Conservation (phyloP, 2,329 filamentous ascomycete genomes). For the Fusarium agapanthi region DNA sequence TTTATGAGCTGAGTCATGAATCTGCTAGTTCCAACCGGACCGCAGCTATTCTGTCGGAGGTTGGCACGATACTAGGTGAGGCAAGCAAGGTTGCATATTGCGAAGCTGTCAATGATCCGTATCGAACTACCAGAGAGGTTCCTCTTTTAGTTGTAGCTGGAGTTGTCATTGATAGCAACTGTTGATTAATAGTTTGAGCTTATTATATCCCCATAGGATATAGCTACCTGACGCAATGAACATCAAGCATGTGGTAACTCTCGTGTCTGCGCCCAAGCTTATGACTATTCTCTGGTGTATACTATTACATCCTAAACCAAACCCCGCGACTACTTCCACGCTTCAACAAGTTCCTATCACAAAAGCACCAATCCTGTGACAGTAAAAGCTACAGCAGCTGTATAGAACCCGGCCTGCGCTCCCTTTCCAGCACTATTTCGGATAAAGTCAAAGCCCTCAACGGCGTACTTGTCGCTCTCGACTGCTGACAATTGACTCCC, state of each 20-base stretch:
- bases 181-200: neutral
- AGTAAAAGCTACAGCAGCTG: neutral
- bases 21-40: neutral
- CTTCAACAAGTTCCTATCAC: fast-evolving
- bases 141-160: neutral
- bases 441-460: neutral
- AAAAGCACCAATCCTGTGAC: fast-evolving
- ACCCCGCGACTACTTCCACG: no score
- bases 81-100: neutral
- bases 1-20: neutral
- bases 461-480: neutral
- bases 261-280: no score
- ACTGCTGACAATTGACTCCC: neutral
- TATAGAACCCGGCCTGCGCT: fast-evolving
- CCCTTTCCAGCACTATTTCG: neutral
- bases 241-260: no score
- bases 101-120: neutral
- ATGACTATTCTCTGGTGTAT: no score
- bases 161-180: neutral
- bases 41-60: neutral
- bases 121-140: neutral
- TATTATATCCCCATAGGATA: no score
- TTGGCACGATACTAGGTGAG: neutral
- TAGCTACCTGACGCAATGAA: no score
- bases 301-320: no score